These are phyloP conservation scores for Dioscorea alata DNA, from an alignment of 106 monocot species.

Conservation along the genomic window DNA sequence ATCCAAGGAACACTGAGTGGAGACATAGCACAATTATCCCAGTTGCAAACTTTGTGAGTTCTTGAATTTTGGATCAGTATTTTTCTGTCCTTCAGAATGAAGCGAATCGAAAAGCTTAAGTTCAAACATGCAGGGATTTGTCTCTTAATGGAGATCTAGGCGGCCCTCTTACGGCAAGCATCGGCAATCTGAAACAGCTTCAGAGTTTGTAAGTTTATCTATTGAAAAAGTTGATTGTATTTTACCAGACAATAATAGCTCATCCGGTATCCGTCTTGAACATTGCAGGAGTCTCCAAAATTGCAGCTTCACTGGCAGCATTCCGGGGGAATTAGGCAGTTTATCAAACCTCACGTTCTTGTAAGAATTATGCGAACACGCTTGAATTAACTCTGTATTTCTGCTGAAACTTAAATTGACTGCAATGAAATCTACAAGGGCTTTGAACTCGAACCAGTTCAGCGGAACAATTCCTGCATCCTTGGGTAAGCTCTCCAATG, in stretches of 20 bases:
- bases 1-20: conserved; percentile 47
- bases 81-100: too few relatives aligned
- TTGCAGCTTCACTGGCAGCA: conserved; percentile 60
- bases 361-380: conserved; percentile 19
- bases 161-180: conserved; percentile 29
- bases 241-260: too few relatives aligned
- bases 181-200: conserved; percentile 53
- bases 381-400: neutral
- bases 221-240: neutral
- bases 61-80: too few relatives aligned
- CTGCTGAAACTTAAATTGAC: neutral
- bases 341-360: conserved; percentile 38
- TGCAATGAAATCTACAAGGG: conserved; percentile 18
- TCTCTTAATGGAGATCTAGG: conserved; percentile 46
- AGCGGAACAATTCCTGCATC: conserved; percentile 45
- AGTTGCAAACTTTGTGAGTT: conserved; percentile 58
- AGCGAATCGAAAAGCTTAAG: too few relatives aligned
- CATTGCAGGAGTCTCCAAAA: conserved; percentile 46
- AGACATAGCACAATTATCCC: conserved; percentile 50
- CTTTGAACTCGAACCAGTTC: conserved; percentile 61
- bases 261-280: too few relatives aligned
- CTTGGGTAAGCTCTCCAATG: conserved; percentile 43
- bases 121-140: conserved; percentile 42
- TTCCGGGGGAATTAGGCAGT: conserved; percentile 61
- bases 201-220: conserved; percentile 48